Conservation (phyloP, 73 alveolate genomes). For the Paramecium pentaurelia region DNA sequence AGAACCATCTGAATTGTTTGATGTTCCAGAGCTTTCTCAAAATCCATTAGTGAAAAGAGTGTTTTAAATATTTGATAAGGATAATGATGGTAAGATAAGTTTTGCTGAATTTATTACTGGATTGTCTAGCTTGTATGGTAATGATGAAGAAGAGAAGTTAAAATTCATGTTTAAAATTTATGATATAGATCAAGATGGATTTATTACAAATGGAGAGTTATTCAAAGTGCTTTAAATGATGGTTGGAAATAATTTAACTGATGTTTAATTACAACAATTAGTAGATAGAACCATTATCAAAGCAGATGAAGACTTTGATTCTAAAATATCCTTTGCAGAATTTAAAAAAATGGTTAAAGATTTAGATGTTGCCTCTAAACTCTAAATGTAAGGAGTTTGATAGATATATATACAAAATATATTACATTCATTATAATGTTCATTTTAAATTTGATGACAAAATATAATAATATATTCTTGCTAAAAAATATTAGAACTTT, state of each 20-base stretch:
- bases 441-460: background rate
- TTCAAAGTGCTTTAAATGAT: slow-evolving; percentile 96
- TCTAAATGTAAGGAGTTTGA: slow-evolving; percentile 47
- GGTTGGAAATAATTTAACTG: slow-evolving; percentile 98
- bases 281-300: slow-evolving; percentile 95
- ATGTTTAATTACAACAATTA: slow-evolving; percentile 93
- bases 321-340: slow-evolving; percentile 94
- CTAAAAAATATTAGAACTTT: background rate
- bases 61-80: slow-evolving; percentile 89
- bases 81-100: slow-evolving; percentile 93
- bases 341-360: slow-evolving; percentile 93
- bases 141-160: slow-evolving; percentile 92
- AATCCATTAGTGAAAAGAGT: slow-evolving; percentile 95
- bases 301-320: slow-evolving; percentile 97
- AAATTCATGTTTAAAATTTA: slow-evolving; percentile 91
- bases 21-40: slow-evolving; percentile 94
- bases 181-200: slow-evolving; percentile 95
- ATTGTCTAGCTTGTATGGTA: slow-evolving; percentile 86
- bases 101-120: slow-evolving; percentile 96
- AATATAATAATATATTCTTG: background rate
- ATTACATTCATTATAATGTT: background rate
- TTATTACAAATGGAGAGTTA: slow-evolving; percentile 94
- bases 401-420: background rate
- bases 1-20: slow-evolving; percentile 97
- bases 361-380: slow-evolving; percentile 83